A percentile compares a stretch with the other conserved stretches of the same genome.
Evolutionary conservation across 768 basidiomycete species (phyloP).

Genomic region (Pholiota molesta): DNA sequence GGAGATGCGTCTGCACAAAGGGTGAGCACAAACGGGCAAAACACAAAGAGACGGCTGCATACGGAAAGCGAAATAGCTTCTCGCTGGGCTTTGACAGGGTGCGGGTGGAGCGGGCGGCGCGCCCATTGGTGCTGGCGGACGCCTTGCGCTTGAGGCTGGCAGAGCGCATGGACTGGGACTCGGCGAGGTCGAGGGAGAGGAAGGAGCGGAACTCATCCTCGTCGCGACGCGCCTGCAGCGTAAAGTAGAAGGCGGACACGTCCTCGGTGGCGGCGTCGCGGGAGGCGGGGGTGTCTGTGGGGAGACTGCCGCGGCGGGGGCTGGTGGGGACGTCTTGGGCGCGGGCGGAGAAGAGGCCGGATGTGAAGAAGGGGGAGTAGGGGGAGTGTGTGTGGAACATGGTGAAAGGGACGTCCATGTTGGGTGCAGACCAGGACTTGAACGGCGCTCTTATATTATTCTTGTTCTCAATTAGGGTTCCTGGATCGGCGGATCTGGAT

Average conservation of each 20-base stretch:
- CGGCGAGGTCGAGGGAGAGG: constrained; percentile 70
- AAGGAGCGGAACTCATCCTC: constrained; percentile 54
- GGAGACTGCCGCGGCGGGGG: constrained; percentile 39
- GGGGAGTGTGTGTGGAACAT: constrained; percentile 48
- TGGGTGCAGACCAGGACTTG: not conserved
- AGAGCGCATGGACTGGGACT: constrained; percentile 45
- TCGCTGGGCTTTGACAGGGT: constrained; percentile 9
- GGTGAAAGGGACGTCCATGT: constrained; percentile 13
- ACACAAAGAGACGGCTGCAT: constrained; percentile 11
- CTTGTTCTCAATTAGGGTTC: not conserved
- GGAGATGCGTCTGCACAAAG: constrained; percentile 27
- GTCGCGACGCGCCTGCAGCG: constrained; percentile 46
- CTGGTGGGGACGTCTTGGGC: constrained; percentile 22
- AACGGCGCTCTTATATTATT: not conserved
- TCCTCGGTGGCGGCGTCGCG: constrained; percentile 20
- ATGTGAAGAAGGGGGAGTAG: constrained; percentile 70
- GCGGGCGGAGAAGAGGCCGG: constrained; percentile 49
- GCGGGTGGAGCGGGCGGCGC: not conserved
- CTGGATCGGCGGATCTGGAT: not conserved
- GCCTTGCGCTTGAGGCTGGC: constrained; percentile 39
- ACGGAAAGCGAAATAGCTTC: constrained; percentile 27
- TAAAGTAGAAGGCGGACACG: constrained; percentile 48
- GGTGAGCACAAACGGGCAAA: constrained; percentile 1
- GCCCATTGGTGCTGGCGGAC: constrained; percentile 20
- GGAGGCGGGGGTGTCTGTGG: constrained; percentile 26